Base-by-base conservation (phyloP, 1,284 basidiomycete species). In the Moniliophthora roreri region DNA sequence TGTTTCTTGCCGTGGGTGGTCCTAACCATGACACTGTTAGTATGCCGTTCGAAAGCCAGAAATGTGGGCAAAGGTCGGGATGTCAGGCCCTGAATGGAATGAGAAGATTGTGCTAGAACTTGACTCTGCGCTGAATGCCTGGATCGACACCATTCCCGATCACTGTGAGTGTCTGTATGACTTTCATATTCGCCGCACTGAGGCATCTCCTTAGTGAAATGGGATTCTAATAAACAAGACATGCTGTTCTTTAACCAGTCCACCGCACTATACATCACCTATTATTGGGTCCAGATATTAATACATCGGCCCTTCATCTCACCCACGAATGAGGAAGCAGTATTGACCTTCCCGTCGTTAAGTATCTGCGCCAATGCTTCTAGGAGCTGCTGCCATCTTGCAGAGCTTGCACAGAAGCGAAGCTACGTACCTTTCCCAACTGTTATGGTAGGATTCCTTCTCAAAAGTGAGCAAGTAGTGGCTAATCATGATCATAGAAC, bases 21-120 rank as follows among this genome's bases (percentile, higher is more conserved):
- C 18, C 7, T 37, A 34, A 23, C 28, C 15, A 35, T 1, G 20
- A 47, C 20, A 9, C 18, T n/a, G 11, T 4, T 45, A 78, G 77
- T 84, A 84, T 63, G 78, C 81, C 32, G 78, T 84, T 58, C 81
- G 81, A 63, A 78, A 77, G 57, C 69, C 74, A 13, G 74, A 75
- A 53, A 65, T 75, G 3, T 60, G 73, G 44, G 28, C 44, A 15
- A 46, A 28, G 26, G 67, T 71, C 34, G 72, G 77, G 21, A 72
- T 73, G 36, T 69, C 74, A 3, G 78, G 79, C 32, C 65, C 69
- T 10, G 68, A 73, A 34, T 76, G 74, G 62, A 79, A 82, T 55
- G 72, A 80, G 37, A 74, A 77, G 24, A 45, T 39, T 24, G 48
- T 56, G 15, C 26, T 46, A 15, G 51, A 52, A 20, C 28, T 56